Base-by-base conservation (phyloP, 208 protist genomes). In the Porcisia deanei region DNA sequence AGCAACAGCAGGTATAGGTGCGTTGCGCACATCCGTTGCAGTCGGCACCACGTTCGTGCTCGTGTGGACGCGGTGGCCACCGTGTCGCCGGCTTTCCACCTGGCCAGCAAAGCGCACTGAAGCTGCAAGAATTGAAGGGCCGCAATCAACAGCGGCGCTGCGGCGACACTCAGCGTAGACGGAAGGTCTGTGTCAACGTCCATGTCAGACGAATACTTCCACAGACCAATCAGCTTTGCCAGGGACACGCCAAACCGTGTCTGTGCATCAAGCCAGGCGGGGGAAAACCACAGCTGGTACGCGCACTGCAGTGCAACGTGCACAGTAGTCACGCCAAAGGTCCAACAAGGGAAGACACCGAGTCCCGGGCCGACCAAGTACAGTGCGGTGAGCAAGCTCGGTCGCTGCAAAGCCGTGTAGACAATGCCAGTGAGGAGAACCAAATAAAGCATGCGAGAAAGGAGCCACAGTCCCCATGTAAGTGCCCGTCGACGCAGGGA, bases 271-370 rank as follows among this genome's bases (percentile, higher is more conserved):
- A 77, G 65, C 71, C 63, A 73, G 16, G 4, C 66, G 22, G 72
- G 77, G 1, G 77, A 72, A 53, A 82, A 82, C 72, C 72, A 82
- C 22, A 76, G 37, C 66, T 82, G 77, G n/a, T 82, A 82, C 49
- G 71, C 61, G 61, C 71, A 73, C 66, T 82, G 77, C 71, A 82
- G 71, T 20, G 73, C 66, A 12, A 60, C 43, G 66, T 82, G 77
- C 39, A 74, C 25, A 12, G 77, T 71, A 4, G 66, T 57, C 14
- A 73, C 66, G 58, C 47, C 7, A 20, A 77, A 58, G 4, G 64
- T 82, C 72, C 77, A 77, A 39, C 65, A 47, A 7, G 77, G 77
- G 49, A 43, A 69, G 39, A 74, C 14, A 25, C 77, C 77, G 25
- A 54, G 54, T 30, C 57, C 65, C 9, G 72, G 65, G 3, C 66